Conservation (phyloP, 2,329 filamentous ascomycete species). For the Aspergillus phoenicis region DNA sequence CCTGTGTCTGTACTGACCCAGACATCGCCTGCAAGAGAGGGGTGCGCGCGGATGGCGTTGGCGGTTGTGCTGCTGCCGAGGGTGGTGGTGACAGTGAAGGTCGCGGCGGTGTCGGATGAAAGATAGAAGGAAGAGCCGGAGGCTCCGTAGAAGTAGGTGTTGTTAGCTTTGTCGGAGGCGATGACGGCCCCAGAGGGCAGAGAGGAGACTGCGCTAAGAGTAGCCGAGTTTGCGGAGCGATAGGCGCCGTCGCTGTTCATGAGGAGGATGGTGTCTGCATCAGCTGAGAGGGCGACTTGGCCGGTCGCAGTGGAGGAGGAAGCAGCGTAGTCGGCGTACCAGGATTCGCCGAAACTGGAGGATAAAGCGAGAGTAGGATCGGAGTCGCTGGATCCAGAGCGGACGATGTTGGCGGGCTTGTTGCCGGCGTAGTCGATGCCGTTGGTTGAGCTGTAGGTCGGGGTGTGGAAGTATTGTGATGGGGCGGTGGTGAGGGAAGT, state of each 20-base stretch:
- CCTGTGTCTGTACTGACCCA: slow-evolving; percentile 51
- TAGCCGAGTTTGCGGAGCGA: slow-evolving; percentile 21
- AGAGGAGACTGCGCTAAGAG: slow-evolving; percentile 51
- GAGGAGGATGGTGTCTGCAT: slow-evolving; percentile 48
- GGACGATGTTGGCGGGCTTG: slow-evolving; percentile 51
- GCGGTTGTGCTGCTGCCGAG: slow-evolving; percentile 36
- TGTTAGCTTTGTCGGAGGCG: slow-evolving; percentile 58
- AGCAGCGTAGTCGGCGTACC: slow-evolving; percentile 53
- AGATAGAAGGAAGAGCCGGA: slow-evolving; percentile 54
- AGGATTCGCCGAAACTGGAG: slow-evolving; percentile 54
- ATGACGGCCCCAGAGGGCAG: slow-evolving; percentile 53
- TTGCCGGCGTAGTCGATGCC: slow-evolving; percentile 49
- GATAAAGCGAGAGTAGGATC: slow-evolving; percentile 52
- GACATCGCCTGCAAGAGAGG: slow-evolving; percentile 25
- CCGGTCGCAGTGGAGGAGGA: slow-evolving; percentile 50
- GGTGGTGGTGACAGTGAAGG: slow-evolving; percentile 47
- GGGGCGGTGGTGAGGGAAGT: slow-evolving; percentile 48
- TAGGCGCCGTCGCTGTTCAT: slow-evolving; percentile 25
- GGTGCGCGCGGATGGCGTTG: slow-evolving; percentile 24
- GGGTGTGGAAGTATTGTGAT: slow-evolving; percentile 50
- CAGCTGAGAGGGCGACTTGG: slow-evolving; percentile 54
- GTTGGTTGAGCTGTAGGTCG: slow-evolving; percentile 50
- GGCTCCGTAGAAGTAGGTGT: slow-evolving; percentile 57
- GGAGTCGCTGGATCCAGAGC: slow-evolving; percentile 50
- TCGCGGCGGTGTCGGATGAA: slow-evolving; percentile 52